These are phyloP conservation scores for Anacardium occidentale DNA, from an alignment of 345 rosid genomes.

Conservation along the genomic window DNA sequence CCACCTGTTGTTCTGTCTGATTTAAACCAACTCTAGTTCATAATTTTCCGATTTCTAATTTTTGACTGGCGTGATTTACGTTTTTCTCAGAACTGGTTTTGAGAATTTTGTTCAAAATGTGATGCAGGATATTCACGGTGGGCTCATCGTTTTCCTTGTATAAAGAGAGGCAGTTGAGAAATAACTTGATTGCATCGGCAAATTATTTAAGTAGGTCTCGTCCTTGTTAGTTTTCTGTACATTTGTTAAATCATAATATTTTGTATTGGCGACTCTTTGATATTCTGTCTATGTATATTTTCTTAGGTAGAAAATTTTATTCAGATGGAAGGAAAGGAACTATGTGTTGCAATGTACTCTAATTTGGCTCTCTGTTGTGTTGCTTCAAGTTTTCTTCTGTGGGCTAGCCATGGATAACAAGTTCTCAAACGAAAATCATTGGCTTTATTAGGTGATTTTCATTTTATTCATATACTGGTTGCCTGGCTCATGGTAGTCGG, in stretches of 20 bases:
- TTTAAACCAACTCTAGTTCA: background rate
- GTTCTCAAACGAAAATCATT: too few species aligned
- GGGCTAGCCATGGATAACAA: background rate
- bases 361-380: background rate
- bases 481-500: too few species aligned
- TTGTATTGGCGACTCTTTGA: background rate
- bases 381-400: background rate
- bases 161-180: constrained; percentile 33
- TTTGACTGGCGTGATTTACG: background rate
- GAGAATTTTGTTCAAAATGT: background rate
- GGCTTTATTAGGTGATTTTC: too few species aligned
- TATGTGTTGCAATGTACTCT: background rate
- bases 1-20: background rate
- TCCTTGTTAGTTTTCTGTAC: background rate
- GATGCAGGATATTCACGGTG: constrained; percentile 59
- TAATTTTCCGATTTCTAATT: background rate
- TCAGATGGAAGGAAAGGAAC: background rate
- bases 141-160: constrained; percentile 56
- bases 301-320: background rate
- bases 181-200: constrained; percentile 1
- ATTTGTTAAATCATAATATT: background rate
- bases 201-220: background rate
- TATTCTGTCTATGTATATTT: background rate
- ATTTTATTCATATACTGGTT: too few species aligned
- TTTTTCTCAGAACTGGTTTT: background rate